These are phyloP conservation scores for Scortechinia acanthostroma DNA, from an alignment of 2,329 filamentous ascomycete species.

Conservation along the genomic window DNA sequence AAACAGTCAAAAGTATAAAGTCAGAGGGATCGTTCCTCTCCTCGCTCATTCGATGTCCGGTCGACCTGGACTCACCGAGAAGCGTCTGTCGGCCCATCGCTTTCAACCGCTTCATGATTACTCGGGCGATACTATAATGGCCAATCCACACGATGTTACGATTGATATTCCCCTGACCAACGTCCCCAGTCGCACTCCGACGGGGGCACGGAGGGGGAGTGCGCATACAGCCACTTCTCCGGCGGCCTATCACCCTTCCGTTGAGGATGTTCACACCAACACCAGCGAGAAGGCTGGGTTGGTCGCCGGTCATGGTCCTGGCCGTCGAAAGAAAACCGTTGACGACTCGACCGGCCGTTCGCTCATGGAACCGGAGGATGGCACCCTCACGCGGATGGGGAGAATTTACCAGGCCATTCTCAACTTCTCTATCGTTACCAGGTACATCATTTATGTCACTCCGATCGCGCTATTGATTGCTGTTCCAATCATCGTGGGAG, in stretches of 20 bases:
- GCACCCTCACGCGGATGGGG: constrained; percentile 58
- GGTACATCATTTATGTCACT: constrained; percentile 55
- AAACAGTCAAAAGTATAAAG: too few relatives aligned
- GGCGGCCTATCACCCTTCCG: too few relatives aligned
- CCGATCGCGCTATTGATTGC: constrained; percentile 49
- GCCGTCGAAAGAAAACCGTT: not conserved
- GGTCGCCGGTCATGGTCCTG: too few relatives aligned
- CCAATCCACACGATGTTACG: constrained; percentile 40
- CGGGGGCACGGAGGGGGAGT: too few relatives aligned
- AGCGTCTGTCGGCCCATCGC: constrained; percentile 31
- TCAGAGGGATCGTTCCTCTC: too few relatives aligned
- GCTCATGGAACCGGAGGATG: constrained; percentile 46
- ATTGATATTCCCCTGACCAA: constrained; percentile 48
- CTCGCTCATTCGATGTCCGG: constrained; percentile 18
- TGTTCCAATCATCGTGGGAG: constrained; percentile 56
- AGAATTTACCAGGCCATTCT: constrained; percentile 52
- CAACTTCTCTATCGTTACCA: constrained; percentile 54
- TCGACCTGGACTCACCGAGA: constrained; percentile 21
- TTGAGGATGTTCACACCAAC: too few relatives aligned
- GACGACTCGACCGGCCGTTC: constrained; percentile 34
- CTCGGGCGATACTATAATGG: constrained; percentile 26
- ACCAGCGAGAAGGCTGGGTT: too few relatives aligned
- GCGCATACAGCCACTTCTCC: too few relatives aligned
- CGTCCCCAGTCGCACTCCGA: not conserved
- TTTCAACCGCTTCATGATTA: constrained; percentile 20